Percentiles rank a stretch among this genome's conserved stretches.
phyloP scores from a whole-genome alignment of 345 rosid genomes.

The thale cress (Arabidopsis thaliana) region TAIR10.1 NC_003075.7:75501-76000 shows the following conservation, averaged over 20 bases:
- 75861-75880: background rate
- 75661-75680: background rate
- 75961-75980: no score
- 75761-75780: constrained; percentile 12
- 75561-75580: no score
- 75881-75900: background rate
- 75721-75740: constrained; percentile 1
- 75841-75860: background rate
- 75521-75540: background rate
- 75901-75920: background rate
- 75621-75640: background rate
- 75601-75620: background rate
- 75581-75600: background rate
- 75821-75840: background rate
- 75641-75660: background rate
- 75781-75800: constrained; percentile 7
- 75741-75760: background rate
- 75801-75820: background rate
- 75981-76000: no score
- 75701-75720: background rate
- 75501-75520: constrained; percentile 11
- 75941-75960: background rate
- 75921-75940: background rate
- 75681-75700: constrained; percentile 15
- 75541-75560: background rate